A percentile compares a stretch with the other conserved stretches of the same genome.
phyloP scores from a whole-genome alignment of 148 eudicot genomes.

The Hydrangea macrophylla region DNA sequence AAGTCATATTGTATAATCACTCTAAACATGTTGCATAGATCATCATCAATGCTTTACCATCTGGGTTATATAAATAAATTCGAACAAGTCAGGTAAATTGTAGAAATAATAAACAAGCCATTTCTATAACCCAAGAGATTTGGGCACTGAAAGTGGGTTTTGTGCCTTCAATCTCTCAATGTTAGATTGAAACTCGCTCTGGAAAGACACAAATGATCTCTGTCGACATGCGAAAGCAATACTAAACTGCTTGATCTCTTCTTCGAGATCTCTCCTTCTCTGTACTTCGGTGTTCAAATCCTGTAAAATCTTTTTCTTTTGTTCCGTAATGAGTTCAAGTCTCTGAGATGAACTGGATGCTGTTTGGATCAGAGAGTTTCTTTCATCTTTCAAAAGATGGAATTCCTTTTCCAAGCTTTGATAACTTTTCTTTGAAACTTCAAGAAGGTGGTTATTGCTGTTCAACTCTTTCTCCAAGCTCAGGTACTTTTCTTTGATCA shows the following conservation, averaged over 20 bases:
- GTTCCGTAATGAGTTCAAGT: conserved; percentile 35
- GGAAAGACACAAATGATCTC: conserved; percentile 61
- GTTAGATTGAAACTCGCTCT: conserved; percentile 58
- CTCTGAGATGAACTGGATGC: conserved; percentile 44
- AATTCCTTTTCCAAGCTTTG: conserved; percentile 60
- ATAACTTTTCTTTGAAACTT: conserved; percentile 47
- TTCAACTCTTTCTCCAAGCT: conserved; percentile 49
- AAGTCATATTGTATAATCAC: too few species aligned
- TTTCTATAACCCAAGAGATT: conserved; percentile 54
- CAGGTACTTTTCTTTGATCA: conserved; percentile 48
- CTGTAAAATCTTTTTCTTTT: conserved; percentile 52
- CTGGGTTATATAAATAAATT: background rate
- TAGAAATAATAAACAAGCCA: background rate
- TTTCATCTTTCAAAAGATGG: conserved; percentile 56
- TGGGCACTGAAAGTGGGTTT: conserved; percentile 42
- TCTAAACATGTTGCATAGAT: background rate
- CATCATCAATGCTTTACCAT: background rate
- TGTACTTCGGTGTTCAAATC: conserved; percentile 52
- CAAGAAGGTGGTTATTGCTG: conserved; percentile 44
- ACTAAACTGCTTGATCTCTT: conserved; percentile 62
- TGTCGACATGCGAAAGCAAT: conserved; percentile 53
- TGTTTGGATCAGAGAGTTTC: conserved; percentile 45
- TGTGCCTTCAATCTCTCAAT: conserved; percentile 42
- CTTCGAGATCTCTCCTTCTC: conserved; percentile 66
- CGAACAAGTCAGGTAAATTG: background rate